Base-by-base conservation (phyloP, 352 stramenopile species). In the Phytophthora podocarpi region DNA sequence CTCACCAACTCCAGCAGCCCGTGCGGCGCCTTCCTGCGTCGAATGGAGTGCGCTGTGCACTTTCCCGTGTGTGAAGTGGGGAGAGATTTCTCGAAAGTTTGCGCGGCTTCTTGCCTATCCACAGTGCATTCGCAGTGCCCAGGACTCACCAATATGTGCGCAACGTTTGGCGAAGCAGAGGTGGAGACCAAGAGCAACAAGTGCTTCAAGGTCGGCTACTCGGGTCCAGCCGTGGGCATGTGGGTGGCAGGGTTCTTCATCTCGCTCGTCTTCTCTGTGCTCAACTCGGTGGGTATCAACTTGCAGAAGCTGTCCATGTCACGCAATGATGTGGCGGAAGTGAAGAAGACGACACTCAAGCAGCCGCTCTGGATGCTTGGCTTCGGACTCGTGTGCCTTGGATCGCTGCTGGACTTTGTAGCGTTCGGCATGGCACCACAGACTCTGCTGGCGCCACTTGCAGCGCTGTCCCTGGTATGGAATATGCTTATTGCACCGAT, bases 401-500 rank as follows among this genome's bases (percentile, higher is more conserved):
- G 89, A 34, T 95, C 85, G 16, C 72, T 97, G 7, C 66, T 97
- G 13, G 91, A 97, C 74, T 97, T 97, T 65, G 79, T 97, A 8
- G 90, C 90, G 2, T 96, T 97, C 58, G 90, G 91, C 12, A 93
- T 97, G 83, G 91, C 91, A 2, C 90, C 91, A 10, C 87, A 96
- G 72, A 96, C 89, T 12, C 70, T 97, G 15, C 57, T 97, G n/a
- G 90, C 87, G 32, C 90, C 90, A 18, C 76, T 97, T 42, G 91
- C 90, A 4, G 89, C 91, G 20, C 70, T 97, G 16, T 95, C 85
- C 39, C 77, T 97, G 12, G 91, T 97, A 7, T 97, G 89, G 84
- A 97, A 97, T 66, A 93, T 97, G 71, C 85, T 97, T 34, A 93
- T 97, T 52, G 90, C 91, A 1, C 88, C 87, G 2, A 83, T 90